Conservation (phyloP, 2,329 filamentous ascomycete species). For the Aspergillus caelatus region DNA sequence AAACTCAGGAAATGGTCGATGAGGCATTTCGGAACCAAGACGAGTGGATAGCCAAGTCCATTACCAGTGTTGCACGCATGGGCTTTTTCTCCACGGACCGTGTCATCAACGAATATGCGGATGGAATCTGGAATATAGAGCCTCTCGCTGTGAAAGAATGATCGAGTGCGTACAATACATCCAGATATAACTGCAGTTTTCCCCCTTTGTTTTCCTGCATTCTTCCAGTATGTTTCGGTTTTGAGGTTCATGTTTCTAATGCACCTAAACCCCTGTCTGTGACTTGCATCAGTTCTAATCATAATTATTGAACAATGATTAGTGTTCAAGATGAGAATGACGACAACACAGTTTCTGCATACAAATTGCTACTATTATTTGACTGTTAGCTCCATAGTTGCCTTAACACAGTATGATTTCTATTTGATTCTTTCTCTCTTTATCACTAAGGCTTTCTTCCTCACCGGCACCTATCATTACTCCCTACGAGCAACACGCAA, state of each 20-base stretch:
- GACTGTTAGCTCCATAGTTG: background rate
- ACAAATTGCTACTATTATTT: background rate
- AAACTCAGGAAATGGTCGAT: conserved; percentile 89
- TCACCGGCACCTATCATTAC: background rate
- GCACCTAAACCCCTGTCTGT: background rate
- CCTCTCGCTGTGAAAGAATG: conserved; percentile 60
- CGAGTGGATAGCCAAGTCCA: conserved; percentile 88
- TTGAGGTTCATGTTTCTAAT: background rate
- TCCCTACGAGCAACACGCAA: background rate
- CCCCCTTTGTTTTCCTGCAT: background rate
- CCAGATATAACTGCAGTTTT: background rate
- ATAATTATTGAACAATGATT: background rate
- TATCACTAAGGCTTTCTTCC: no score
- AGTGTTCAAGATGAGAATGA: background rate
- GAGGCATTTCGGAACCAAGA: conserved; percentile 90
- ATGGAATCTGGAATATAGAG: conserved; percentile 96
- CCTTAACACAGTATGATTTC: background rate
- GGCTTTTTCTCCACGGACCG: conserved; percentile 96
- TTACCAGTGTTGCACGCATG: conserved; percentile 87
- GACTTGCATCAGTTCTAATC: background rate
- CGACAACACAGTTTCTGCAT: background rate
- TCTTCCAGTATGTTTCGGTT: background rate
- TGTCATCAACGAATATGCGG: conserved; percentile 96
- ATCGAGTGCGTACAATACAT: background rate
- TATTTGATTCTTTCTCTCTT: background rate